Conservation (phyloP, 805 yeast species). For the Lipomyces spencermartinsiae region DNA sequence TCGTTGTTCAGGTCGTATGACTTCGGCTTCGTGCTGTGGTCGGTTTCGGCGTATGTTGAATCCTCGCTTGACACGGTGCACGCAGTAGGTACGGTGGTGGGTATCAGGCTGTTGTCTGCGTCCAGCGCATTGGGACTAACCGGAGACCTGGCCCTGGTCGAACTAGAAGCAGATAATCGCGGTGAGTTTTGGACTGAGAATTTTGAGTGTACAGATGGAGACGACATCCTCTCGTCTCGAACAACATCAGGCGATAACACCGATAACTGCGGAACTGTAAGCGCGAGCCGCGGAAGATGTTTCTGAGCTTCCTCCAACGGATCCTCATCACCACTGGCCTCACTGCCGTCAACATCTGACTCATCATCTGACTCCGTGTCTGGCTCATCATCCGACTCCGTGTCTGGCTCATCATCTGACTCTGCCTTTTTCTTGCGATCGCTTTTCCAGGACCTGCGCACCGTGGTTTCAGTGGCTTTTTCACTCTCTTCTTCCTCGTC, state of each 20-base stretch:
- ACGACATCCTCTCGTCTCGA: background rate
- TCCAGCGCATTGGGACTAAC: background rate
- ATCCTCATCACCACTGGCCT: background rate
- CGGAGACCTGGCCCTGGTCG: background rate
- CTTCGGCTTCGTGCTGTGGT: background rate
- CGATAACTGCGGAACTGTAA: slow-evolving; percentile 15
- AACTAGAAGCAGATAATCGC: background rate
- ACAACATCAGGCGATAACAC: slow-evolving; percentile 5
- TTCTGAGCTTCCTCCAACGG: slow-evolving; percentile 23
- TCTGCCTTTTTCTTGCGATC: background rate
- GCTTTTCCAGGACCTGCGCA: background rate
- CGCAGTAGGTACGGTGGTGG: background rate
- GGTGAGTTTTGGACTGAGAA: background rate
- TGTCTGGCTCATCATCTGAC: background rate
- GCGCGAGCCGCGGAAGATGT: slow-evolving; percentile 23
- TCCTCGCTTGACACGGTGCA: background rate
- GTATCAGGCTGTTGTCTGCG: background rate
- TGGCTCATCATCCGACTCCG: background rate
- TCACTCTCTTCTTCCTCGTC: slow-evolving; percentile 15
- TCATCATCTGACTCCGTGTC: background rate
- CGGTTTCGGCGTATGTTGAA: background rate
- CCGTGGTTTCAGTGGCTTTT: background rate
- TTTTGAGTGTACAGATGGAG: background rate
- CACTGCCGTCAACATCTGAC: background rate
- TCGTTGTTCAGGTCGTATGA: slow-evolving; percentile 19